phyloP scores from a whole-genome alignment of 2,329 filamentous ascomycete genomes.

The Penicillium sp. region DNA sequence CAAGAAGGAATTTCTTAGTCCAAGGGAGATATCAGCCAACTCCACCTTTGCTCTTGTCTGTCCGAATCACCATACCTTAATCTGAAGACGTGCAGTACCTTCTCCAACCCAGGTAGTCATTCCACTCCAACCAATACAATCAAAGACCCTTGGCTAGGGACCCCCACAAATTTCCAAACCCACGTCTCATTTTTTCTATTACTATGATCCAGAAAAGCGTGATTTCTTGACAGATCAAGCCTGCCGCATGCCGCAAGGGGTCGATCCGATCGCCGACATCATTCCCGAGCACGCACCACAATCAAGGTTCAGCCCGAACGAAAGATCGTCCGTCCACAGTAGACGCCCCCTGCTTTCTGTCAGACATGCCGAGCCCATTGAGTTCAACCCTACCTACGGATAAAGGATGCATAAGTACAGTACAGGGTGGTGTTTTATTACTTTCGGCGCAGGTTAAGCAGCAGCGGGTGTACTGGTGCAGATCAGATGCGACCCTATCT shows the following conservation, averaged over 20 bases:
- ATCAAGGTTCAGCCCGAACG: constrained; percentile 5
- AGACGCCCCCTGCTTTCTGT: constrained; percentile 23
- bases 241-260: constrained; percentile 21
- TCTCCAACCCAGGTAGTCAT: neutral
- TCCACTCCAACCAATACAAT: neutral
- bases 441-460: neutral
- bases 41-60: neutral
- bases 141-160: neutral
- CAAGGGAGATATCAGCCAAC: too few species aligned
- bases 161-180: neutral
- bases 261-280: constrained; percentile 16
- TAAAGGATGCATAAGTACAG: neutral
- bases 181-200: neutral
- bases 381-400: constrained; percentile 5
- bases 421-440: neutral
- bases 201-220: constrained; percentile 11
- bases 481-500: neutral
- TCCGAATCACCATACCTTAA: neutral
- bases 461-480: neutral
- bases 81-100: neutral
- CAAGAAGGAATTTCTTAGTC: too few species aligned
- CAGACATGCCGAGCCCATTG: constrained; percentile 13
- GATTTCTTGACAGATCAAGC: constrained; percentile 6
- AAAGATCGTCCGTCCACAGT: constrained; percentile 6
- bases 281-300: constrained; percentile 15